A percentile compares a stretch with the other conserved stretches of the same genome.
These are phyloP conservation scores for Rugonectria rugulosa DNA, from an alignment of 2,329 filamentous ascomycete species.

Conservation along the genomic window DNA sequence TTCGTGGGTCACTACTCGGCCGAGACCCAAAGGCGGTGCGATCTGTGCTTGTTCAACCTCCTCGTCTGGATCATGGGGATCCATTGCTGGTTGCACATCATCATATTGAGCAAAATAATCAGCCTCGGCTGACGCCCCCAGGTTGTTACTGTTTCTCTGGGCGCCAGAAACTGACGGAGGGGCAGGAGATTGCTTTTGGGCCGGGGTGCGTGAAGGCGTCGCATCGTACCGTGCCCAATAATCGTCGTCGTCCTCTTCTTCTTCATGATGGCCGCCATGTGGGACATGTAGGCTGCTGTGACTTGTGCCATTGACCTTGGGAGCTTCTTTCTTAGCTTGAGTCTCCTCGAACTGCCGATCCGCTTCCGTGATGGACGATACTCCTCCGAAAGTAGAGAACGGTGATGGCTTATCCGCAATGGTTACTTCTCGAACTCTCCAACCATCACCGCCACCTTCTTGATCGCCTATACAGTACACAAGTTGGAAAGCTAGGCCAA, in stretches of 20 bases:
- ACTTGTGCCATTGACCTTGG: slow-evolving; percentile 23
- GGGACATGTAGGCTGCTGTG: slow-evolving; percentile 23
- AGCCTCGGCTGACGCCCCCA: slow-evolving; percentile 61
- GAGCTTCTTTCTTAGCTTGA: slow-evolving; percentile 34
- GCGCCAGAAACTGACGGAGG: slow-evolving; percentile 50
- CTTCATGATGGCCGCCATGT: slow-evolving; percentile 31
- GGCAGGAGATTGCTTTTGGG: slow-evolving; percentile 67
- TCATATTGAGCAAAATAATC: slow-evolving; percentile 82
- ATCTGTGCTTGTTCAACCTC: slow-evolving; percentile 48
- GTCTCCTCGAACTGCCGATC: slow-evolving; percentile 60
- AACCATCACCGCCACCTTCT: slow-evolving; percentile 67
- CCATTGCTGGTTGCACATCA: slow-evolving; percentile 80
- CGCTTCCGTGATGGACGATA: slow-evolving; percentile 63
- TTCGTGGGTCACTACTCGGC: slow-evolving; percentile 20
- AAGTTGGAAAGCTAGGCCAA: slow-evolving; percentile 70
- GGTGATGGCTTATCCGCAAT: slow-evolving; percentile 64
- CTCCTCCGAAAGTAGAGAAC: slow-evolving; percentile 61
- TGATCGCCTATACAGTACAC: slow-evolving; percentile 74
- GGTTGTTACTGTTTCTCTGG: slow-evolving; percentile 29
- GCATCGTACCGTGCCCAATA: slow-evolving; percentile 84
- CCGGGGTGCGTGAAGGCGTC: slow-evolving; percentile 71
- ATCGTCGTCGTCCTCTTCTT: slow-evolving; percentile 74
- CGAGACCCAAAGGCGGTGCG: slow-evolving; percentile 44
- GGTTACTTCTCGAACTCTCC: slow-evolving; percentile 76
- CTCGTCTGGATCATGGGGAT: slow-evolving; percentile 83